phyloP scores from a whole-genome alignment of 1,284 basidiomycete species.

The Fistulinella cinereoalba region DNA sequence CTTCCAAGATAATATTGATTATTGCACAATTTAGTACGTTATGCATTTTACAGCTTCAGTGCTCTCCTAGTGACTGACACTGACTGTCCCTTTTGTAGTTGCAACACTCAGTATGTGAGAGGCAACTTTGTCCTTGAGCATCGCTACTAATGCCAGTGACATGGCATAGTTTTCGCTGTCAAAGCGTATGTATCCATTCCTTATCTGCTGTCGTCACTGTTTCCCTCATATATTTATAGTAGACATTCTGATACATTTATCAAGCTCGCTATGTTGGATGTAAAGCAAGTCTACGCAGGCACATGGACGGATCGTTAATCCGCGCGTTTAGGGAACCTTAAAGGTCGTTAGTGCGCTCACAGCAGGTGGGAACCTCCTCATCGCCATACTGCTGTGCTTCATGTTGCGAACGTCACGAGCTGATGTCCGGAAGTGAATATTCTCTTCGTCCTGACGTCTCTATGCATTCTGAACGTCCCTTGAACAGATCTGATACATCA shows the following conservation, averaged over 20 bases:
- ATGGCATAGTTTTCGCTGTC: slow-evolving; percentile 36
- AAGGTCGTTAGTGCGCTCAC: background rate
- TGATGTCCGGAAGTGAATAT: background rate
- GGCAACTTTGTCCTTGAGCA: background rate
- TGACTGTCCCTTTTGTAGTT: slow-evolving; percentile 7
- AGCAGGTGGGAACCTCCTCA: background rate
- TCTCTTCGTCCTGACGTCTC: background rate
- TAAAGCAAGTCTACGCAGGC: background rate
- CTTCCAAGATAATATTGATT: slow-evolving; percentile 34
- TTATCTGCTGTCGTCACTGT: background rate
- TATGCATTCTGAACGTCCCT: background rate
- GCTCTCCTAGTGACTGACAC: slow-evolving; percentile 4
- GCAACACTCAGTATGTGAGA: slow-evolving; percentile 18
- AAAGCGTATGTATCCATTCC: slow-evolving; percentile 36
- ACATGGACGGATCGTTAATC: background rate
- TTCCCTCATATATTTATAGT: slow-evolving; percentile 18
- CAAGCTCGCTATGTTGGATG: slow-evolving; percentile 28
- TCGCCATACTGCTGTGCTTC: background rate
- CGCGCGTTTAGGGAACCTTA: background rate
- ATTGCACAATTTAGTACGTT: slow-evolving; percentile 50
- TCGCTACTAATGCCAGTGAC: background rate
- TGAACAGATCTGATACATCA: background rate
- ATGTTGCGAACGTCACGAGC: background rate
- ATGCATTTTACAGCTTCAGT: background rate
- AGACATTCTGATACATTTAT: slow-evolving; percentile 36